Percentiles rank a stretch among this genome's conserved stretches.
These are phyloP conservation scores for Penicillium arizonense DNA, from an alignment of 495 filamentous ascomycete genomes.

Conservation along the genomic window DNA sequence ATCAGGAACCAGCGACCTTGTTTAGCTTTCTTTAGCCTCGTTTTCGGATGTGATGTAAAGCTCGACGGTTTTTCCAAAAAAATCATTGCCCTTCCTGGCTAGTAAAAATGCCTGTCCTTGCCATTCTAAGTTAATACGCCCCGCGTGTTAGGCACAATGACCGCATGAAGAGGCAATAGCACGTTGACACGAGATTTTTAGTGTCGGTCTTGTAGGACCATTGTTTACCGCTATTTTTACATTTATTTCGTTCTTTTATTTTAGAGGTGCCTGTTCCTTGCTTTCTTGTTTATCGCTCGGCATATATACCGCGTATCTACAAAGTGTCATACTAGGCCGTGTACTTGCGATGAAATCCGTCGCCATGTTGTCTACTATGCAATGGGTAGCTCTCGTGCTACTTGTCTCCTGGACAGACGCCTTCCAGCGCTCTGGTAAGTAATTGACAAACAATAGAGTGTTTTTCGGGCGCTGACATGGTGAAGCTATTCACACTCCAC, in stretches of 20 bases:
- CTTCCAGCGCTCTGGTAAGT: conserved; percentile 2
- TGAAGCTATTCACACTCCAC: conserved; percentile 10
- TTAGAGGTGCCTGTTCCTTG: background rate
- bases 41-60: conserved; percentile 6
- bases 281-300: background rate
- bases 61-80: background rate
- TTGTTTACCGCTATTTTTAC: conserved; percentile 3
- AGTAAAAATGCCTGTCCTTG: conserved; percentile 2
- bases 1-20: conserved; percentile 5
- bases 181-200: conserved; percentile 1
- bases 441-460: background rate
- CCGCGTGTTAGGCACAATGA: conserved; percentile 3
- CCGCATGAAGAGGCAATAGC: conserved; percentile 3
- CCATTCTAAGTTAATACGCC: conserved; percentile 3
- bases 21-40: background rate
- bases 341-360: background rate
- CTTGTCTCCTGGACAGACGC: background rate
- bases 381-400: conserved; percentile 1
- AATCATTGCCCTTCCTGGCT: conserved; percentile 7
- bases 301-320: background rate
- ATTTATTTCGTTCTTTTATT: background rate
- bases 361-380: conserved; percentile 2
- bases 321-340: background rate
- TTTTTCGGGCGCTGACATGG: background rate
- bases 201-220: background rate